phyloP scores from a whole-genome alignment of 371 early-diverging fungal species.

The Haplosporangium sp. region DNA sequence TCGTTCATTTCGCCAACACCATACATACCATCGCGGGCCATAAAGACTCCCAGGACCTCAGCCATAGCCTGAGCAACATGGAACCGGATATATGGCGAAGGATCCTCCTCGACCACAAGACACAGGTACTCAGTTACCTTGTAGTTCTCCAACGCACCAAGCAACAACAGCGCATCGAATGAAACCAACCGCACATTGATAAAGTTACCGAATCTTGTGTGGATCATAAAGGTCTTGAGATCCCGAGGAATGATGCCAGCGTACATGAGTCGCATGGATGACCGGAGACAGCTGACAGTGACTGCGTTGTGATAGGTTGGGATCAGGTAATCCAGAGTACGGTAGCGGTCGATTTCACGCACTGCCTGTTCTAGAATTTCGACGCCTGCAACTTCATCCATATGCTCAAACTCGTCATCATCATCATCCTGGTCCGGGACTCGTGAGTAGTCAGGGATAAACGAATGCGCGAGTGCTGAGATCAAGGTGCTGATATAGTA shows the following conservation, averaged over 20 bases:
- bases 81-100: slow-evolving; percentile 63
- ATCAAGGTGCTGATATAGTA: slow-evolving; percentile 83
- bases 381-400: slow-evolving; percentile 36
- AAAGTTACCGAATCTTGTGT: slow-evolving; percentile 73
- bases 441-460: slow-evolving; percentile 61
- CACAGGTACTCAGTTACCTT: slow-evolving; percentile 63
- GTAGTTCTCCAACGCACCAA: slow-evolving; percentile 67
- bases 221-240: slow-evolving; percentile 70
- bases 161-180: slow-evolving; percentile 70
- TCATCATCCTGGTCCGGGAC: slow-evolving; percentile 53
- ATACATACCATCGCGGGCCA: slow-evolving; percentile 44
- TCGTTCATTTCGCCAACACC: slow-evolving; percentile 28
- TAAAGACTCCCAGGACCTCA: slow-evolving; percentile 65
- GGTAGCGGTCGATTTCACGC: slow-evolving; percentile 83
- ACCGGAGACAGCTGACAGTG: slow-evolving; percentile 82
- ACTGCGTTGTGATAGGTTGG: slow-evolving; percentile 90
- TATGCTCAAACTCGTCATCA: slow-evolving; percentile 61
- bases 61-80: slow-evolving; percentile 61
- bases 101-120: slow-evolving; percentile 68
- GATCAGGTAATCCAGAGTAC: slow-evolving; percentile 81
- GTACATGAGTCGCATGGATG: slow-evolving; percentile 66
- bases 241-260: slow-evolving; percentile 74
- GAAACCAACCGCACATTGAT: slow-evolving; percentile 72
- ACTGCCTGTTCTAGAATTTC: slow-evolving; percentile 64
- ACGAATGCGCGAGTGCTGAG: slow-evolving; percentile 75